phyloP scores from a whole-genome alignment of 768 basidiomycete genomes.

The Steccherinum ochraceum region DNA sequence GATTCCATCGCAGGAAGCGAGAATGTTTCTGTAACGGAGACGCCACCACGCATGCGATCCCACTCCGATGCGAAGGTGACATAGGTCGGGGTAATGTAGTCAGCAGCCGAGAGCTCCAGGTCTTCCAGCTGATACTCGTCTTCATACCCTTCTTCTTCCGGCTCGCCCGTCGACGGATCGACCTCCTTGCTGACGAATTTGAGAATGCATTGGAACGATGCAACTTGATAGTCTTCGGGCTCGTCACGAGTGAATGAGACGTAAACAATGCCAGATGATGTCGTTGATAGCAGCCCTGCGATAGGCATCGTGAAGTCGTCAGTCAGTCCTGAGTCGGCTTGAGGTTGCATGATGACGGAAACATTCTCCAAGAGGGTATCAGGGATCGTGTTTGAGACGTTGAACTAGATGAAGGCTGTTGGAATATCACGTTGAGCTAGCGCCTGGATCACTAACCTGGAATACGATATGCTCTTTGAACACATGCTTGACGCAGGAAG shows the following conservation, averaged over 20 bases:
- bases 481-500: conserved; percentile 93
- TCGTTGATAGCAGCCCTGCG: conserved; percentile 57
- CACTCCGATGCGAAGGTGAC: conserved; percentile 90
- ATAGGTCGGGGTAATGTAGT: conserved; percentile 96
- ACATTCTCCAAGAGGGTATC: conserved; percentile 94
- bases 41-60: conserved; percentile 80
- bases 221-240: conserved; percentile 71
- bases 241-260: conserved; percentile 86
- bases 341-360: conserved; percentile 86
- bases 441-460: conserved; percentile 55
- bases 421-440: conserved; percentile 98
- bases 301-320: conserved; percentile 95
- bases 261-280: conserved; percentile 82
- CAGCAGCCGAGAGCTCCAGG: conserved; percentile 86
- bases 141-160: conserved; percentile 98
- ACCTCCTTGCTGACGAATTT: conserved; percentile 97
- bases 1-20: conserved; percentile 87
- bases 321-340: conserved; percentile 65
- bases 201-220: conserved; percentile 85
- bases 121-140: conserved; percentile 99
- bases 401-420: conserved; percentile 84
- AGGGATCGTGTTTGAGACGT: conserved; percentile 93
- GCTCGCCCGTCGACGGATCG: conserved; percentile 90
- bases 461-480: conserved; percentile 95
- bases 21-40: conserved; percentile 88